Evolutionary conservation across 768 basidiomycete genomes (phyloP).

Genomic region (Boletus sp.): DNA sequence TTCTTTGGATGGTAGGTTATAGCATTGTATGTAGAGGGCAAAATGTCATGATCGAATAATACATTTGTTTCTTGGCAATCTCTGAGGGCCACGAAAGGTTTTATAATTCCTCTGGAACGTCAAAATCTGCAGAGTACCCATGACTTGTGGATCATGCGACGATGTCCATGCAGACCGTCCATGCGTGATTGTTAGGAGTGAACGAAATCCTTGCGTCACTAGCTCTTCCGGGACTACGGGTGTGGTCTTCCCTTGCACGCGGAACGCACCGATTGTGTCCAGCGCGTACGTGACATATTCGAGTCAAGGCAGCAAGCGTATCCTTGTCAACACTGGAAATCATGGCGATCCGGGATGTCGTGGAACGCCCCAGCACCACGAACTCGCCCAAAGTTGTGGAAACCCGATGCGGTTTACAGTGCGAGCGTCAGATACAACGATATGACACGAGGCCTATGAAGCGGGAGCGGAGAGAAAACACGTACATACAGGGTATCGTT

Average conservation of each 20-base stretch:
- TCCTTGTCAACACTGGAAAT: not conserved
- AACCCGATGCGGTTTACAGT: not conserved
- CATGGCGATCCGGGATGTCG: not conserved
- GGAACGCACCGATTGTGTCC: not conserved
- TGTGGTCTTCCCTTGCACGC: not conserved
- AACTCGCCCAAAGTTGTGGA: not conserved
- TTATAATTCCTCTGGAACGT: not conserved
- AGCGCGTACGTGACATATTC: not conserved
- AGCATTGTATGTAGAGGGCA: not conserved
- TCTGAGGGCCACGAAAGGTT: not conserved
- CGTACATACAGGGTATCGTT: not conserved
- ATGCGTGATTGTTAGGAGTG: not conserved
- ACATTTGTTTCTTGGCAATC: not conserved
- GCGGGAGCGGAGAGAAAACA: not conserved
- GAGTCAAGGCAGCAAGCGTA: too few species aligned
- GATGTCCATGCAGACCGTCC: not conserved
- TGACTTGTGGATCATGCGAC: not conserved
- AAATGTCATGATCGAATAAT: not conserved
- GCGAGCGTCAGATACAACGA: not conserved
- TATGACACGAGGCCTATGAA: not conserved
- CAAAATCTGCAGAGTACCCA: not conserved
- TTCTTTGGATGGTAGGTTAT: conserved; percentile 73
- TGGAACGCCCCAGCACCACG: not conserved
- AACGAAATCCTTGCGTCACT: not conserved
- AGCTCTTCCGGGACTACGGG: too few species aligned